Evolutionary conservation across 345 rosid species (phyloP), one percentile per base, ranked within the genome.

Genomic region (Kandelia obovata): DNA sequence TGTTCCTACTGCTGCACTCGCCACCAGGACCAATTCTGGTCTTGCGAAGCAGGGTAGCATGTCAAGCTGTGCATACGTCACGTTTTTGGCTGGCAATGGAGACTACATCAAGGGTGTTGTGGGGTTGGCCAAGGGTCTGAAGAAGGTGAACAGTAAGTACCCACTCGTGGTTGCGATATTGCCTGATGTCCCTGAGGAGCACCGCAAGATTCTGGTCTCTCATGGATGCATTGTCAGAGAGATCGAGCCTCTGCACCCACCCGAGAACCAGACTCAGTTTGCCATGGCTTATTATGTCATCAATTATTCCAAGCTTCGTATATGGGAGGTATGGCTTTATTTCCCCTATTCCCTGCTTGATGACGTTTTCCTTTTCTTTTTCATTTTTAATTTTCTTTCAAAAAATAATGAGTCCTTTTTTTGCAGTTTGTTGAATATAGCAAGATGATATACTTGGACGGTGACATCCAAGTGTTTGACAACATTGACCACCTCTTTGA

Each of bases 261-360:
- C 96, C 0, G 87, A 83, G 43, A 86, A 83, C 68, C 91, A 85
- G 62, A 72, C 85, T 71, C 82, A 82, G 72, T 92, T 86, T 16
- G 93, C 93, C 58, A 86, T 87, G 96, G 85, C 96, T 0, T 84
- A 91, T 68, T 91, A 82, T 53, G 93, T 87, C 43, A 86, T 91
- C 77, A 91, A 89, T 80, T 91, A 91, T 86, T 89, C 96, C 52
- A 89, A 92, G 73, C 89, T 92, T 20, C 93, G 93, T 53, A 89
- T 92, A 23, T 89, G 93, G 97, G 89, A 86, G 64, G 97, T 89
- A 82, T 75, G 85, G 69, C 0, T 6, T 31, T 35, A 1, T 20
- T 66, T n/a, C 35, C 4, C 34, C 11, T 53, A n/a, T 6, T 19
- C 57, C 26, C 46, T 39, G 15, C 4, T 39, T 7, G 9, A 5